Evolutionary conservation across 2,329 filamentous ascomycete genomes (phyloP).

Genomic region (Juglanconis juglandina): DNA sequence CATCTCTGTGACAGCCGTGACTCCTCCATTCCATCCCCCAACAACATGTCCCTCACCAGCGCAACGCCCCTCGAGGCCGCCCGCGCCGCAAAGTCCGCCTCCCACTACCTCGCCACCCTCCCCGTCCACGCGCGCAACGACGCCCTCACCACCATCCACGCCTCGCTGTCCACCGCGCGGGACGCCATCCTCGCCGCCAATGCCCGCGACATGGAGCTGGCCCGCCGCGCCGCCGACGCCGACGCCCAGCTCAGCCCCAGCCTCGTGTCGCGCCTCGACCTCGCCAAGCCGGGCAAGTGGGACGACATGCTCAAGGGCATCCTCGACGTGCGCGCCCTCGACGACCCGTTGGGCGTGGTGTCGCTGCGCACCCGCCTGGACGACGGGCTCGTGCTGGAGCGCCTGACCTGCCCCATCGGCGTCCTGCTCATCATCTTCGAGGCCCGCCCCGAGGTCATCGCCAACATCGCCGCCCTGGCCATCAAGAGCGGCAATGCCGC

Average conservation of each 20-base stretch:
- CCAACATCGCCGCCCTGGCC: constrained; percentile 92
- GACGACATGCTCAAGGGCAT: constrained; percentile 98
- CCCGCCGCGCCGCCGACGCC: constrained; percentile 64
- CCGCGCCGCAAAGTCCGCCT: constrained; percentile 72
- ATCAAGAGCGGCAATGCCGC: constrained; percentile 97
- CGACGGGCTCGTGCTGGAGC: constrained; percentile 78
- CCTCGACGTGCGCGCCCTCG: constrained; percentile 75
- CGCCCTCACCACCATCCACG: constrained; percentile 78
- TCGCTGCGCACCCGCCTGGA: constrained; percentile 83
- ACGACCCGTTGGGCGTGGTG: constrained; percentile 89
- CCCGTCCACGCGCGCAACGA: constrained; percentile 74
- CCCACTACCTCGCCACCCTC: constrained; percentile 78
- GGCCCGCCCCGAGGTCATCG: constrained; percentile 94
- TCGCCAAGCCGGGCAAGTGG: constrained; percentile 84
- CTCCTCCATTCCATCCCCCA: neutral
- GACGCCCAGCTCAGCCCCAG: constrained; percentile 76
- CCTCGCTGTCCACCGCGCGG: constrained; percentile 66
- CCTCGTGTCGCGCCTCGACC: constrained; percentile 82
- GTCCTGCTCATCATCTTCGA: constrained; percentile 99
- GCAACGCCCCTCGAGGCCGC: constrained; percentile 76
- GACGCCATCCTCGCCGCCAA: constrained; percentile 83
- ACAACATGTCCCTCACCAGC: constrained; percentile 81
- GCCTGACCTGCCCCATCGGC: constrained; percentile 90
- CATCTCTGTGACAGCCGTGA: neutral
- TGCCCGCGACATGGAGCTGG: constrained; percentile 72